Evolutionary conservation across 129 eudicot genomes (phyloP), one percentile per base, ranked within the genome.

Genomic region (Cynara cardunculus): DNA sequence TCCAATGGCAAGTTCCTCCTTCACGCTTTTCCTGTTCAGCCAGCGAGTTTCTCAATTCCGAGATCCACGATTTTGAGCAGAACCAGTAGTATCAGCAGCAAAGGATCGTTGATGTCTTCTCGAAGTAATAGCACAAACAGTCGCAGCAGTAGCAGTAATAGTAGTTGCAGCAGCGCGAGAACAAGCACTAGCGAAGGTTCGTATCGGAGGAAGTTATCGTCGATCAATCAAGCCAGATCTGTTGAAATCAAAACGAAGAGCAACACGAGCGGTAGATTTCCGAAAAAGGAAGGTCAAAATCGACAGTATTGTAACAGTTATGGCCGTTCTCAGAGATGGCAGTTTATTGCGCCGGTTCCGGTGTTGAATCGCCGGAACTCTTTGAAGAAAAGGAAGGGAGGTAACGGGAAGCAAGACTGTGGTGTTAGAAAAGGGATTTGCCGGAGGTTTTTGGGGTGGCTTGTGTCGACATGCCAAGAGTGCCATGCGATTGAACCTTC

Each of bases 401-500:
- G 79, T 28, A 73, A 66, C 13, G 79, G 27, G 79, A 78, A 16
- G 79, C 74, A 64, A 35, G 77, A 41, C 13, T 78, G 28, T 22
- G 78, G 76, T 14, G 85, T 10, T 25, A 75, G 77, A n/a, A 62
- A 49, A 32, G 88, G 98, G 84, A 31, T 81, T 78, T 84, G 85
- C 49, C 59, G 78, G 73, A 89, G 91, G 67, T 35, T 89, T 82
- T 79, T 93, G 59, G 71, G 87, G 80, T 75, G 86, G 67, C 80
- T 91, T 78, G 80, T 89, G 65, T 77, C 89, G 0, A 74, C 92
- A 11, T 93, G 98, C 78, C 85, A 78, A 77, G 89, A 87, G 69
- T 91, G 92, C 75, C 98, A 93, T 79, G 96, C 96, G 39, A 91
- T 93, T 25, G 83, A 83, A 39, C 91, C 96, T 16, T 32, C 91